Conservation (phyloP, 2,329 filamentous ascomycete species). For the Calonectria henricotiae region DNA sequence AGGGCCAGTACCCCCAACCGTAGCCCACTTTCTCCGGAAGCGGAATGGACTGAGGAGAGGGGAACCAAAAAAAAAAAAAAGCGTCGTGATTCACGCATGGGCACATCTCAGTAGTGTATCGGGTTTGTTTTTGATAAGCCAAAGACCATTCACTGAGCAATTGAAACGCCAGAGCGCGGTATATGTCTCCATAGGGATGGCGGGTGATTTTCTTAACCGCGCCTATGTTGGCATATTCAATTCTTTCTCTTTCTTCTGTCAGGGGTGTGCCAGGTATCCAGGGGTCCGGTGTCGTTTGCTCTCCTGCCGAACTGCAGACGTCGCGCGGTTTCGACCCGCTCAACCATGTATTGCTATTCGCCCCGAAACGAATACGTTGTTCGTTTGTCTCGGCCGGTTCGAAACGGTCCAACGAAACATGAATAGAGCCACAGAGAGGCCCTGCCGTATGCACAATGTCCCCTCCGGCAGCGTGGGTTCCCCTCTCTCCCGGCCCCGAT, state of each 20-base stretch:
- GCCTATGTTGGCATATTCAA: conserved; percentile 17
- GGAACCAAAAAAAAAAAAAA: not conserved
- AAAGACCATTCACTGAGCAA: not conserved
- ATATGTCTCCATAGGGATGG: conserved; percentile 3
- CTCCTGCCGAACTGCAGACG: conserved; percentile 28
- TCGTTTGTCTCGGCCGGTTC: conserved; percentile 38
- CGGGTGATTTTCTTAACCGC: conserved; percentile 9
- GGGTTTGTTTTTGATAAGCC: not conserved
- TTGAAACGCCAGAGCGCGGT: not conserved
- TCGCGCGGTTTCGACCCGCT: conserved; percentile 35
- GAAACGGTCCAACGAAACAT: conserved; percentile 25
- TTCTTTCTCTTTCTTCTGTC: not conserved
- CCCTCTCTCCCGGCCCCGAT: conserved; percentile 13
- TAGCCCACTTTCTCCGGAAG: conserved; percentile 25
- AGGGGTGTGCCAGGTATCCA: conserved; percentile 11
- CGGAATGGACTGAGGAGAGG: conserved; percentile 20
- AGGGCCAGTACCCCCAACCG: conserved; percentile 11
- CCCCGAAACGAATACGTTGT: conserved; percentile 41
- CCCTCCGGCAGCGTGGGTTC: conserved; percentile 19
- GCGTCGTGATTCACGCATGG: conserved; percentile 5
- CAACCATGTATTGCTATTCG: conserved; percentile 33
- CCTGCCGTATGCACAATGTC: conserved; percentile 8
- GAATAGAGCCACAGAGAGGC: conserved; percentile 17
- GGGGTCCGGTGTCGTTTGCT: conserved; percentile 19
- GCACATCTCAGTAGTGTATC: not conserved